Conservation (phyloP, 2,329 filamentous ascomycete genomes). For the Sporothrix globosa region DNA sequence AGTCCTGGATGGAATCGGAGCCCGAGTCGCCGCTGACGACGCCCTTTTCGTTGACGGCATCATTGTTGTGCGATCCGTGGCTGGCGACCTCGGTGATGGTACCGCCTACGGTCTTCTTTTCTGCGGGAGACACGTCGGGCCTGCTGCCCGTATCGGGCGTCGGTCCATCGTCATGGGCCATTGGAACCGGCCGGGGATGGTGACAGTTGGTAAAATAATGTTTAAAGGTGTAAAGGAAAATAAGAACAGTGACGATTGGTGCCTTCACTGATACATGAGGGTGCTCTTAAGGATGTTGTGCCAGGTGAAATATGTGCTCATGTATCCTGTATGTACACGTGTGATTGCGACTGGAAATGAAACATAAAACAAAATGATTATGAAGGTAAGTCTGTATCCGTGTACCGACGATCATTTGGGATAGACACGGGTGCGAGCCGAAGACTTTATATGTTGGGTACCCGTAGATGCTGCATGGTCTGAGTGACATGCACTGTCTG, state of each 20-base stretch:
- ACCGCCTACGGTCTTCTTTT: slow-evolving; percentile 7
- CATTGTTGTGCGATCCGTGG: neutral
- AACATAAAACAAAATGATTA: neutral
- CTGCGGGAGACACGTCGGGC: slow-evolving; percentile 3
- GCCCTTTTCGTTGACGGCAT: neutral
- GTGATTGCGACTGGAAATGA: neutral
- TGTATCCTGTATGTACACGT: neutral
- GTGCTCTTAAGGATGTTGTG: neutral
- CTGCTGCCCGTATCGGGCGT: slow-evolving; percentile 24
- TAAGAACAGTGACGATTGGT: neutral
- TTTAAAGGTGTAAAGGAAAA: neutral
- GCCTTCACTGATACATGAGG: slow-evolving; percentile 6
- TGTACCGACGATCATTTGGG: neutral
- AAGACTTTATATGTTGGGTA: slow-evolving; percentile 2
- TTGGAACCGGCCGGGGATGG: neutral
- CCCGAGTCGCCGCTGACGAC: neutral
- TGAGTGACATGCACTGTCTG: neutral
- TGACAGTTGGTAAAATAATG: neutral
- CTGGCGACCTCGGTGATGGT: neutral
- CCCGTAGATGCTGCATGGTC: neutral
- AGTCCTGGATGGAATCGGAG: slow-evolving; percentile 27
- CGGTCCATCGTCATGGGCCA: slow-evolving; percentile 12
- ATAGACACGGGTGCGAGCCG: neutral
- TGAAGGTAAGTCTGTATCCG: neutral
- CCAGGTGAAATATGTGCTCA: neutral